These are phyloP conservation scores for Nannochloris sp. DNA, from an alignment of 139 green algal genomes.

Conservation along the genomic window DNA sequence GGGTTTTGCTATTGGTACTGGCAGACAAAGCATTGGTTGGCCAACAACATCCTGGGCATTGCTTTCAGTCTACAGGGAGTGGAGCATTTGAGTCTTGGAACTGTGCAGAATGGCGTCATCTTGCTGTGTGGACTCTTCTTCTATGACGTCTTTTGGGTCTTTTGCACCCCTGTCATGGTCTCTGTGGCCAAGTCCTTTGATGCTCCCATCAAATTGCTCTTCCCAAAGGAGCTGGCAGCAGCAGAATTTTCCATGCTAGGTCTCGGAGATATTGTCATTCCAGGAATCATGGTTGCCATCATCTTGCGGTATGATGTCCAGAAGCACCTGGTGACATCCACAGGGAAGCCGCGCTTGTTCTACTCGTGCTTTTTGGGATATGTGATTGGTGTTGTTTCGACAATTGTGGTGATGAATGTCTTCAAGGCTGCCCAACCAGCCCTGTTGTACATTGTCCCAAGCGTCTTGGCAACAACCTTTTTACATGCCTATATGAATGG, in stretches of 20 bases:
- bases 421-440: constrained; percentile 95
- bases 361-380: constrained; percentile 75
- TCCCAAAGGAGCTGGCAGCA: constrained; percentile 20
- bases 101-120: constrained; percentile 62
- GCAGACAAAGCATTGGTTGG: constrained; percentile 82
- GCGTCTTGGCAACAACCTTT: constrained; percentile 59
- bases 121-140: constrained; percentile 84
- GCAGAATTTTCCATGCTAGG: constrained; percentile 92
- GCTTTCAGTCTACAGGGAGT: constrained; percentile 90
- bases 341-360: constrained; percentile 19
- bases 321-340: constrained; percentile 12
- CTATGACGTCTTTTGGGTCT: constrained; percentile 99
- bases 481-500: constrained; percentile 46
- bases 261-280: constrained; percentile 87
- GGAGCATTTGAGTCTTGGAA: constrained; percentile 85
- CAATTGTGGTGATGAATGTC: constrained; percentile 94
- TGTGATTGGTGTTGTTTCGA: constrained; percentile 64
- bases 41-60: constrained; percentile 93
- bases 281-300: constrained; percentile 93
- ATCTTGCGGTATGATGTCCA: constrained; percentile 79
- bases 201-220: constrained; percentile 96
- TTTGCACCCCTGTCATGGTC: constrained; percentile 82
- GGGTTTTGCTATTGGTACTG: constrained; percentile 80
- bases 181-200: constrained; percentile 94
- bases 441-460: constrained; percentile 96